Evolutionary conservation across 306 rosid genomes (phyloP).

Genomic region (Rosa persica): DNA sequence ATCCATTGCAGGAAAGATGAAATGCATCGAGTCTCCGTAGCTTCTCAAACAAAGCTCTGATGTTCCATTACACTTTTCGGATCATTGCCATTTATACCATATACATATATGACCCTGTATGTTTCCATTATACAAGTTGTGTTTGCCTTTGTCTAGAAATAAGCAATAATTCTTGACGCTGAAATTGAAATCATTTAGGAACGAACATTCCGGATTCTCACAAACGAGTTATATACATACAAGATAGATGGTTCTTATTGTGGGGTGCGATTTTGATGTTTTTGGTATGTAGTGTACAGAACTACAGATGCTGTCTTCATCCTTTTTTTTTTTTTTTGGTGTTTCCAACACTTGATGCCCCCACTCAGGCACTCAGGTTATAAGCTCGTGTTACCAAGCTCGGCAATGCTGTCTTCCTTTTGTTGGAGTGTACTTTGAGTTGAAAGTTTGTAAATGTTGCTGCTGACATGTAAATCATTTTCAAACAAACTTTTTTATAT

Average conservation of each 20-base stretch:
- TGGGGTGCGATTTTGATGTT: not conserved
- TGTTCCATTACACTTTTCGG: not conserved
- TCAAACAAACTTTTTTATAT: not conserved
- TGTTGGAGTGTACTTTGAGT: not conserved
- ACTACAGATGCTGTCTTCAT: too few species aligned
- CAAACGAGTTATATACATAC: not conserved
- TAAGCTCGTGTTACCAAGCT: too few species aligned
- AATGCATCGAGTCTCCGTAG: not conserved
- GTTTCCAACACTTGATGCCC: too few species aligned
- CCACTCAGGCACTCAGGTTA: too few species aligned
- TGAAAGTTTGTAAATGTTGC: not conserved
- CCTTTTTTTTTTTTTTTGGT: too few species aligned
- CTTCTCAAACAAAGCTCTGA: slow-evolving; percentile 1
- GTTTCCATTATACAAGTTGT: not conserved
- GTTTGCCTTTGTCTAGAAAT: not conserved
- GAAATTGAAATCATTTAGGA: slow-evolving; percentile 4
- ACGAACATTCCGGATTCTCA: not conserved
- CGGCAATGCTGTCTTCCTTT: not conserved
- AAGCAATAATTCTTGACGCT: not conserved
- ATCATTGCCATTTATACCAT: not conserved
- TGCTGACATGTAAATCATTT: not conserved
- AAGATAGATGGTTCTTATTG: not conserved
- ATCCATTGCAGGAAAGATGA: slow-evolving; percentile 3
- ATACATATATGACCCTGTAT: not conserved
- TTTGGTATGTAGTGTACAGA: too few species aligned